These are phyloP conservation scores for Neurospora sp. DNA, from an alignment of 495 filamentous ascomycete species.

Conservation along the genomic window DNA sequence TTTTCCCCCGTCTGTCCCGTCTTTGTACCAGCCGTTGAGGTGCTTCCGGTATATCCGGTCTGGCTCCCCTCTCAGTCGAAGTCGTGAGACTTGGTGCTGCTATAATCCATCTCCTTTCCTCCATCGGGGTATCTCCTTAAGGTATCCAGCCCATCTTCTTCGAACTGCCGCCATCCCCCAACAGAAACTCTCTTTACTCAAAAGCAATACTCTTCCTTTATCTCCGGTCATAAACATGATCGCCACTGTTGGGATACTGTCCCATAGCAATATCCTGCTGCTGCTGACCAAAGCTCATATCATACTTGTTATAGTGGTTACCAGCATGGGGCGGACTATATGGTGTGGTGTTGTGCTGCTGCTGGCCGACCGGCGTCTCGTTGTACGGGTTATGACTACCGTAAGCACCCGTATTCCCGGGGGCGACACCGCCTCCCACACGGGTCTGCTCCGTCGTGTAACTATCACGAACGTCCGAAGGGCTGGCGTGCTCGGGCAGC, in stretches of 20 bases:
- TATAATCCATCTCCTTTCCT: not conserved
- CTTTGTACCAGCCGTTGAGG: too few relatives aligned
- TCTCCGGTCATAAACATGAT: not conserved
- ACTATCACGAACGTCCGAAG: constrained; percentile 29
- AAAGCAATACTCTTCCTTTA: not conserved
- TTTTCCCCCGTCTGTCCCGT: not conserved
- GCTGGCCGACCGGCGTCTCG: constrained; percentile 15
- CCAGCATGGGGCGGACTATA: constrained; percentile 1
- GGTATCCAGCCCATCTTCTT: not conserved
- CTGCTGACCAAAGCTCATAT: not conserved
- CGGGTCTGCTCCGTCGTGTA: constrained; percentile 33
- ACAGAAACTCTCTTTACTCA: not conserved
- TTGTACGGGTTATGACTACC: constrained; percentile 19
- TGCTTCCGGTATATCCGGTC: not conserved
- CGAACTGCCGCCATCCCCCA: not conserved
- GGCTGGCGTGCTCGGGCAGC: constrained; percentile 30
- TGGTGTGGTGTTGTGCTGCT: not conserved
- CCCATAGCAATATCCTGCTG: not conserved
- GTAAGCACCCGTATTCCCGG: constrained; percentile 2
- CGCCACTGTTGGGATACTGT: not conserved
- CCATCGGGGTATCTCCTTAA: not conserved
- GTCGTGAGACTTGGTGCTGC: not conserved
- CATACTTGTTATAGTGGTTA: constrained; percentile 4
- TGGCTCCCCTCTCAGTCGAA: not conserved
- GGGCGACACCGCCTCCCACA: constrained; percentile 8